These are phyloP conservation scores for Boletellus deceptivus DNA, from an alignment of 1,284 basidiomycete genomes.

Conservation along the genomic window DNA sequence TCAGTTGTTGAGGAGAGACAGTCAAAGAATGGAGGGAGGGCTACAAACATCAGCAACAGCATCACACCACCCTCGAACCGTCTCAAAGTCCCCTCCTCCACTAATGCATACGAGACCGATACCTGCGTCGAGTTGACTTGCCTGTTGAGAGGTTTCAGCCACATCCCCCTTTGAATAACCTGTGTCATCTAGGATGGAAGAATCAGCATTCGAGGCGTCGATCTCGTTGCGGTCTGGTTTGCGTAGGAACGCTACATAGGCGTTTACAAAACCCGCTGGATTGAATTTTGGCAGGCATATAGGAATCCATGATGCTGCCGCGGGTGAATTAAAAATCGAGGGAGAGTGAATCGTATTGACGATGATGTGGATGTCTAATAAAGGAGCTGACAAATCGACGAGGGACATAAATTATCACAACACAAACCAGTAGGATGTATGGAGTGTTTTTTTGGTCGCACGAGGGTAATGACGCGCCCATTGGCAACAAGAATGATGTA, in stretches of 20 bases:
- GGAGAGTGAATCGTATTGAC: conserved; percentile 77
- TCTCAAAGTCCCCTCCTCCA: conserved; percentile 66
- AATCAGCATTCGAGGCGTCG: conserved; percentile 28
- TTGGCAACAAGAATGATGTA: conserved; percentile 85
- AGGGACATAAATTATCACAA: background rate
- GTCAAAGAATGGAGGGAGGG: background rate
- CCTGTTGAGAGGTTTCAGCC: conserved; percentile 3
- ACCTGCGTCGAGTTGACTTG: conserved; percentile 33
- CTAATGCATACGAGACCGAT: conserved; percentile 67
- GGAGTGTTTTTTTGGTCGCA: conserved; percentile 89
- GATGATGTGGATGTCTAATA: conserved; percentile 79
- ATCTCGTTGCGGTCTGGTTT: conserved; percentile 25
- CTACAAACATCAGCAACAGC: conserved; percentile 55
- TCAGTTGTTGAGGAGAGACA: background rate
- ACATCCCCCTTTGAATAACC: conserved; percentile 1
- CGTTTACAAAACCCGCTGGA: conserved; percentile 86
- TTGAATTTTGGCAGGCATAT: conserved; percentile 97
- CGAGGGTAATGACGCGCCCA: conserved; percentile 81
- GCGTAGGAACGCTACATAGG: conserved; percentile 79
- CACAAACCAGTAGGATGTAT: conserved; percentile 86
- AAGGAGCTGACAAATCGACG: conserved; percentile 2
- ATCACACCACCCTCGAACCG: conserved; percentile 69
- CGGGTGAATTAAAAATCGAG: conserved; percentile 67
- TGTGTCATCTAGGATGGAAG: background rate
- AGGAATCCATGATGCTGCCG: conserved; percentile 88